Evolutionary conservation across 805 yeast species (phyloP).

Genomic region (Yamadazyma nakazawae): DNA sequence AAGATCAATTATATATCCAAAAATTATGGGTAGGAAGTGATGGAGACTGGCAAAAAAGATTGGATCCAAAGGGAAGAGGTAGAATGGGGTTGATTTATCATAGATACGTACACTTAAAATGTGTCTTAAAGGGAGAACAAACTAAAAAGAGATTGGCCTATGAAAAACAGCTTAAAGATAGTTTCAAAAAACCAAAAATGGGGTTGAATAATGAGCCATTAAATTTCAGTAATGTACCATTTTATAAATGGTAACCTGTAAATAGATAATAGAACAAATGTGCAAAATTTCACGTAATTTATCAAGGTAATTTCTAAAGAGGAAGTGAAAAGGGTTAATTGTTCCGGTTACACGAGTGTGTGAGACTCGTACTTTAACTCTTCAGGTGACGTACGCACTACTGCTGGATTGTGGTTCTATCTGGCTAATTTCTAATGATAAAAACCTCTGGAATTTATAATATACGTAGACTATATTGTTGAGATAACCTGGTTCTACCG

Average conservation of each 20-base stretch:
- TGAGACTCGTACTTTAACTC: no score
- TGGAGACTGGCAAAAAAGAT: slow-evolving; percentile 65
- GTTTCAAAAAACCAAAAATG: slow-evolving; percentile 51
- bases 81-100: slow-evolving; percentile 76
- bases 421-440: no score
- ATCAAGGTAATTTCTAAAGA: no score
- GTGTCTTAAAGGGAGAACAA: slow-evolving; percentile 65
- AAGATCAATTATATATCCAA: slow-evolving; percentile 63
- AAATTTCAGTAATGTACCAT: slow-evolving; percentile 40
- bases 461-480: no score
- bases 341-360: no score
- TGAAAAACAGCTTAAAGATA: slow-evolving; percentile 51
- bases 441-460: no score
- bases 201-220: slow-evolving; percentile 44
- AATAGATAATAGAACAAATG: background rate
- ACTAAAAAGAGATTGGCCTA: slow-evolving; percentile 58
- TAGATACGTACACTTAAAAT: slow-evolving; percentile 76
- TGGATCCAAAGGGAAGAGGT: slow-evolving; percentile 88
- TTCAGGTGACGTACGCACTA: no score
- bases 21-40: slow-evolving; percentile 93
- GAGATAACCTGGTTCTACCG: no score
- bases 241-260: slow-evolving; percentile 36
- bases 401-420: no score
- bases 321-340: no score
- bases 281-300: no score